Evolutionary conservation across 805 yeast species (phyloP).

Genomic region (Ogataea pilisensis): DNA sequence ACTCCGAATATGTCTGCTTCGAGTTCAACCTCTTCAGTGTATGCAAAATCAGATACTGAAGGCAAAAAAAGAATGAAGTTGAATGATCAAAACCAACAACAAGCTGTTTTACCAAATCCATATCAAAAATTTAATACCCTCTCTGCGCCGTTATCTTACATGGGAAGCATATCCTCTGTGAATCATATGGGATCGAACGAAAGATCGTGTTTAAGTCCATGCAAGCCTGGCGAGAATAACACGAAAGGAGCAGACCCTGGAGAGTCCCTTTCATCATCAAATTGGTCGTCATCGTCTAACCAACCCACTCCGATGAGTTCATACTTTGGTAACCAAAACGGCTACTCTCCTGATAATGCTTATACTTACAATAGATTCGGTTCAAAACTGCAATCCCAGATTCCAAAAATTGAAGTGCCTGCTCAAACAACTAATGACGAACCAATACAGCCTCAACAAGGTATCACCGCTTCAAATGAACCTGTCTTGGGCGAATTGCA

Average conservation of each 20-base stretch:
- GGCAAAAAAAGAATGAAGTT: conserved; percentile 2
- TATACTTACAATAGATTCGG: no score
- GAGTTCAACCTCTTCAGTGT: not conserved
- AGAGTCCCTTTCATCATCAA: not conserved
- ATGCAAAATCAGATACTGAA: not conserved
- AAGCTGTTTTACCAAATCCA: not conserved
- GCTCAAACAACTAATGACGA: not conserved
- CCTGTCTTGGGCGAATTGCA: conserved; percentile 31
- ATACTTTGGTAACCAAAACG: not conserved
- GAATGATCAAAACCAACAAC: not conserved
- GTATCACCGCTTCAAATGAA: conserved; percentile 4
- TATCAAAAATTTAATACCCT: conserved; percentile 11
- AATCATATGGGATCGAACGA: conserved; percentile 24
- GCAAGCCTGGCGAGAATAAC: conserved; percentile 4
- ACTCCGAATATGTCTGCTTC: not conserved
- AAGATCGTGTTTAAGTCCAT: conserved; percentile 14
- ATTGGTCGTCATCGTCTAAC: not conserved
- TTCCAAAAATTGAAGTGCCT: not conserved
- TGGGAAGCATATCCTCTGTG: conserved; percentile 10
- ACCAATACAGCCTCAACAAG: not conserved
- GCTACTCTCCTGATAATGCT: not conserved
- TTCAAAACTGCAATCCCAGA: not conserved
- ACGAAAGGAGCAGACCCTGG: not conserved
- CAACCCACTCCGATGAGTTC: not conserved
- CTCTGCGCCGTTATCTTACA: conserved; percentile 14